These are phyloP conservation scores for Aspergillus sp. DNA, from an alignment of 2,329 filamentous ascomycete genomes.

Conservation along the genomic window DNA sequence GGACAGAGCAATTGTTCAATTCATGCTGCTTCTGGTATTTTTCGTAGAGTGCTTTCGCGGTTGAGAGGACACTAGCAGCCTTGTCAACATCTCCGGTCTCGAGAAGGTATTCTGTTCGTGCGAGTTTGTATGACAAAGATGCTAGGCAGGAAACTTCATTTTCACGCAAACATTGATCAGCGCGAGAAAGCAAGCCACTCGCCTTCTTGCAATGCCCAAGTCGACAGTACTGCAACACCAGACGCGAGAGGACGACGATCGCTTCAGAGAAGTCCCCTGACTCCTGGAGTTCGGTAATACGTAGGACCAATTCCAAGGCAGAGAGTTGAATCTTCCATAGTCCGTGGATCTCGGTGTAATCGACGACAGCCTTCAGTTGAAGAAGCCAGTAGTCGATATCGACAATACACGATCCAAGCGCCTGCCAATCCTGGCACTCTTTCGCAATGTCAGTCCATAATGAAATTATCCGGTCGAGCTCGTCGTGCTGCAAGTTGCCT, in stretches of 20 bases:
- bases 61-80: conserved; percentile 36
- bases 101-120: conserved; percentile 66
- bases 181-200: conserved; percentile 49
- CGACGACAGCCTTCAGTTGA: conserved; percentile 46
- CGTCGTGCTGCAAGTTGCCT: conserved; percentile 20
- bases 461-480: conserved; percentile 23
- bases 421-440: conserved; percentile 36
- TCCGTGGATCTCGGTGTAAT: conserved; percentile 52
- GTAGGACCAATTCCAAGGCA: conserved; percentile 43
- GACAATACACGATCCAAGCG: conserved; percentile 41
- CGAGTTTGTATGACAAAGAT: conserved; percentile 55
- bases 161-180: conserved; percentile 42
- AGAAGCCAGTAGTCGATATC: conserved; percentile 42
- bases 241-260: conserved; percentile 36
- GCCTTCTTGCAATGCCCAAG: conserved; percentile 56
- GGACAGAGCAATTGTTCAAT: conserved; percentile 26
- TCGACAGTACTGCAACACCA: conserved; percentile 49
- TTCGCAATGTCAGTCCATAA: conserved; percentile 36
- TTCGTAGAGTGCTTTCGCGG: conserved; percentile 25
- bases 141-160: conserved; percentile 38
- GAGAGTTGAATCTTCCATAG: conserved; percentile 43
- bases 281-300: conserved; percentile 40
- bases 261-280: conserved; percentile 29
- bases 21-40: conserved; percentile 22
- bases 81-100: conserved; percentile 58